Percentiles rank a stretch among this genome's conserved stretches.
Evolutionary conservation across 1,284 basidiomycete genomes (phyloP).

Genomic region (Trichosporon sp.): DNA sequence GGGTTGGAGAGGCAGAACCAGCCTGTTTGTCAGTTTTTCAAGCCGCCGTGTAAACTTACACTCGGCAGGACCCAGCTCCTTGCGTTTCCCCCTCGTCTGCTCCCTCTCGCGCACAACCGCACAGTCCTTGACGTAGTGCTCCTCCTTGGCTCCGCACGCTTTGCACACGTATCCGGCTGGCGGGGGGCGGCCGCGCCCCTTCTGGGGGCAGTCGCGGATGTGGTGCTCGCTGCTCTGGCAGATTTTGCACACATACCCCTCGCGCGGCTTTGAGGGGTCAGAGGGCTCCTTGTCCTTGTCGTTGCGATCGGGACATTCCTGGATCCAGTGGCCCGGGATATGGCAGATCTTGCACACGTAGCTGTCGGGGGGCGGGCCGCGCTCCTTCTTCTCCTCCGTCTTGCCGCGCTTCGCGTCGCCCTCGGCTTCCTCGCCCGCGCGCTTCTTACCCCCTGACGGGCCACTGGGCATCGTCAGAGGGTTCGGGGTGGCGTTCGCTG

Average conservation of each 20-base stretch:
- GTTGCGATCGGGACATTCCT: conserved; percentile 52
- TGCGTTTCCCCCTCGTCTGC: conserved; percentile 54
- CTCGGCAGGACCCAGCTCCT: conserved; percentile 65
- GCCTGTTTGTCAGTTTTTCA: conserved; percentile 58
- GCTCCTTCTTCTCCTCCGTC: conserved; percentile 32
- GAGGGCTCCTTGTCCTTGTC: conserved; percentile 25
- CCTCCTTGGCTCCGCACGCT: conserved; percentile 74
- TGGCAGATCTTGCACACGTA: conserved; percentile 85
- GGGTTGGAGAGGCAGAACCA: conserved; percentile 97
- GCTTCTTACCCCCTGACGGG: conserved; percentile 55
- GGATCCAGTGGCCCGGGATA: conserved; percentile 58
- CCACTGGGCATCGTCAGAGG: conserved; percentile 39
- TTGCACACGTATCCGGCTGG: conserved; percentile 76
- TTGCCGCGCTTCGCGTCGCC: conserved; percentile 57
- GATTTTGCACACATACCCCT: conserved; percentile 54
- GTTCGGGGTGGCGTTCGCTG: conserved; percentile 49
- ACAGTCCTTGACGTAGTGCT: conserved; percentile 83
- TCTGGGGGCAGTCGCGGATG: conserved; percentile 83
- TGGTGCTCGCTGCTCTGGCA: conserved; percentile 69
- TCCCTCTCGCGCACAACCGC: conserved; percentile 64
- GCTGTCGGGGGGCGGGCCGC: conserved; percentile 66
- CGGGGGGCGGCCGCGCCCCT: conserved; percentile 63
- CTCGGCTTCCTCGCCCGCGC: conserved; percentile 62
- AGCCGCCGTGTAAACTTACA: conserved; percentile 29
- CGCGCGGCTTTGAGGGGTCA: conserved; percentile 40